Evolutionary conservation across 2,329 filamentous ascomycete genomes (phyloP), one percentile per base, ranked within the genome.

Genomic region (Penicillium verrucosum): DNA sequence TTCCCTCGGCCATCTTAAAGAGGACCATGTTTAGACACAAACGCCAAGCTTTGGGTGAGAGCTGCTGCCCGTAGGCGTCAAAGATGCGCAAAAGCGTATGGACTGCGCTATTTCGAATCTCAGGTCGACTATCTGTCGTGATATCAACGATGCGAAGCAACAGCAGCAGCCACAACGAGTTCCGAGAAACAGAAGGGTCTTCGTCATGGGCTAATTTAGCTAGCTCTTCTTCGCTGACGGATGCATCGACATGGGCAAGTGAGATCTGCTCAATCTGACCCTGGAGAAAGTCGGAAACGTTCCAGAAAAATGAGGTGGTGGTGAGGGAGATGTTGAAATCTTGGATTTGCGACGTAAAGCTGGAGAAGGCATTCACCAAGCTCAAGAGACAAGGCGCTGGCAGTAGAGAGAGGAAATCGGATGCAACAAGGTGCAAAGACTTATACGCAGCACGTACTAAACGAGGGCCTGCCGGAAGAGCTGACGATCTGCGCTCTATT

Each of bases 311-410:
- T 0, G 93, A 96, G 9, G 96, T 90, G 1, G 92, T 94, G 34
- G 94, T 97, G 27, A 99, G 80, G 0, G 93, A 93, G 67, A 97
- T 95, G 65, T 99, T 99, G 37, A 99, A 81, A 69, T 99, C 94
- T 63, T 96, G 90, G 61, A 88, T 83, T 72, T 99, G 94, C 0
- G 87, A 88, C 65, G 90, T 92, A 73, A 97, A 99, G 62, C 89
- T 88, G 68, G 91, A 90, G 23, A 99, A 82, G 11, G 92, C 91
- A 75, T 96, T 89, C 59, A 97, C 86, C 16, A 99, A 82, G 57
- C 87, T 84, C 58, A 87, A 81, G 73, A 88, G 90, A 77, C 83
- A 97, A 48, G 80, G 83, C 70, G 84, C 85, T 44, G 85, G 89
- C 55, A 87, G 81, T 7, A 89, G 86, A 14, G 86, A 82, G 34